These are phyloP conservation scores for Penicillium fuscoglaucum DNA, from an alignment of 2,329 filamentous ascomycete genomes.

Conservation along the genomic window DNA sequence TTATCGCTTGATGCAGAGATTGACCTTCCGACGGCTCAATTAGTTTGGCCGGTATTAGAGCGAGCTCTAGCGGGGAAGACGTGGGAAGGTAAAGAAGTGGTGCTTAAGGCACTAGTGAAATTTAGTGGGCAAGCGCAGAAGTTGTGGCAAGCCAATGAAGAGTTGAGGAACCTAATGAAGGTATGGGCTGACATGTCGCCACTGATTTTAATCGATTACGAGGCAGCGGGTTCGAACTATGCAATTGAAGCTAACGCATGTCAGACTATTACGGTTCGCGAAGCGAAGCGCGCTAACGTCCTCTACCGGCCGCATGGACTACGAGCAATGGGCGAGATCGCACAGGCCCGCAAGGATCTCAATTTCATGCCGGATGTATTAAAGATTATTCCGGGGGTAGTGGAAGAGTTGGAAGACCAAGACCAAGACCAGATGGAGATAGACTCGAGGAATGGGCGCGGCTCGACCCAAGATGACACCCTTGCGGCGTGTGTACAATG, in stretches of 20 bases:
- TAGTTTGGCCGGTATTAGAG: constrained; percentile 81
- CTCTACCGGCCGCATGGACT: constrained; percentile 77
- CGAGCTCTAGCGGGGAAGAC: constrained; percentile 83
- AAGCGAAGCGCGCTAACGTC: constrained; percentile 90
- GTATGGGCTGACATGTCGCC: constrained; percentile 42
- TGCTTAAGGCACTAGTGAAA: constrained; percentile 75
- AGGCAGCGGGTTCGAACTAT: neutral
- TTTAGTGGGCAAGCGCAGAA: constrained; percentile 67
- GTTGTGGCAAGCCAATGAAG: constrained; percentile 58
- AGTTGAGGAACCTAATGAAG: constrained; percentile 67
- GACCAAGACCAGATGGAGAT: constrained; percentile 65
- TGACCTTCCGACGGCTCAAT: constrained; percentile 58
- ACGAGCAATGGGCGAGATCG: constrained; percentile 69
- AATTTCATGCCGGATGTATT: constrained; percentile 69
- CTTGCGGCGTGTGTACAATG: constrained; percentile 43
- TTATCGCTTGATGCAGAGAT: constrained; percentile 61
- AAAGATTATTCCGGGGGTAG: constrained; percentile 61
- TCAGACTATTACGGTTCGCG: constrained; percentile 69
- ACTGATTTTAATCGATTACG: constrained; percentile 2
- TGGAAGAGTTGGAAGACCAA: constrained; percentile 59
- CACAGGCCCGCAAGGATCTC: constrained; percentile 65
- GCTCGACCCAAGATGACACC: constrained; percentile 33
- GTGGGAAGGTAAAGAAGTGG: constrained; percentile 85
- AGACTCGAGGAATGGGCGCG: constrained; percentile 50
- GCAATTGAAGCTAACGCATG: constrained; percentile 16